Conservation (phyloP, 306 rosid genomes). For the Medicago lupulina region DNA sequence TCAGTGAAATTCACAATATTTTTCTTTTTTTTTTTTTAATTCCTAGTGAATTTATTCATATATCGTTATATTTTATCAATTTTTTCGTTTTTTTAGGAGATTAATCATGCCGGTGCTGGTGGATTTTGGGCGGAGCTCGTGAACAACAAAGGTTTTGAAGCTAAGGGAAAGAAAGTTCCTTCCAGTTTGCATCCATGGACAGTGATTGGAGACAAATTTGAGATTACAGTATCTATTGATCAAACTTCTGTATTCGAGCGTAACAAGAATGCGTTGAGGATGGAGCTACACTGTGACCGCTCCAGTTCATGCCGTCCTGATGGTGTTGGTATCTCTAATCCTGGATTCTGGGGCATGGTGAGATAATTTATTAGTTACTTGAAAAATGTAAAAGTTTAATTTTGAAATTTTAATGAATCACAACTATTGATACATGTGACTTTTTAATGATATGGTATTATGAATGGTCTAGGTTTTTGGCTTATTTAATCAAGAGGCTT, state of each 20-base stretch:
- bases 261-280: constrained; percentile 63
- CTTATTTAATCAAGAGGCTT: neutral
- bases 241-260: constrained; percentile 64
- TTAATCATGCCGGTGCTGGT: constrained; percentile 52
- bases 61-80: neutral
- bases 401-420: too few relatives aligned
- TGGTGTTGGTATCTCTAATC: constrained; percentile 81
- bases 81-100: constrained; percentile 18
- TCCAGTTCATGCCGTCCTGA: constrained; percentile 52
- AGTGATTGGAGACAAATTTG: constrained; percentile 62
- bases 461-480: neutral
- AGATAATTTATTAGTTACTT: neutral
- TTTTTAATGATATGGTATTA: too few relatives aligned
- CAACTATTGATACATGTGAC: too few relatives aligned
- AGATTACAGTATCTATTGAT: constrained; percentile 61
- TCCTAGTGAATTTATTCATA: neutral
- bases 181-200: constrained; percentile 78
- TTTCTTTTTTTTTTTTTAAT: neutral
- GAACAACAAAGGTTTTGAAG: constrained; percentile 68
- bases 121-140: constrained; percentile 56
- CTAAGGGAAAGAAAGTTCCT: constrained; percentile 64
- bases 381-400: too few relatives aligned
- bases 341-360: constrained; percentile 91
- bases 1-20: neutral
- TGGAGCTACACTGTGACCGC: constrained; percentile 65